phyloP scores from a whole-genome alignment of 192 early-diverging fungal species.

The Coemansia sp. region DNA sequence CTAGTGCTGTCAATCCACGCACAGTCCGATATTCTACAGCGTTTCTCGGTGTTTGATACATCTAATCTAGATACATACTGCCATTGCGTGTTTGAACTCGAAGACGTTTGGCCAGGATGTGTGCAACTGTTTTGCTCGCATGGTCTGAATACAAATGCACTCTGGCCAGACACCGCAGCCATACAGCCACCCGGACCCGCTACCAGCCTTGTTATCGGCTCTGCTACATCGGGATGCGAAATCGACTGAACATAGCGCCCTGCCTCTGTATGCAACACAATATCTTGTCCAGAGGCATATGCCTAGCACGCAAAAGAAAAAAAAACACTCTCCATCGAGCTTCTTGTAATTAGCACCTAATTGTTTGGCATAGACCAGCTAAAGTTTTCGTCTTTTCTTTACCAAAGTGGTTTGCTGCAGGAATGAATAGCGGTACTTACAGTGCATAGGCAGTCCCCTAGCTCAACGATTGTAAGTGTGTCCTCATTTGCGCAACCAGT shows the following conservation, averaged over 20 bases:
- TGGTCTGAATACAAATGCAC: conserved; percentile 20
- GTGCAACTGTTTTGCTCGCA: background rate
- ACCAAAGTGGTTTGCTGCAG: background rate
- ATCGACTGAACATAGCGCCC: conserved; percentile 36
- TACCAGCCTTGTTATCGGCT: conserved; percentile 17
- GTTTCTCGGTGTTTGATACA: background rate
- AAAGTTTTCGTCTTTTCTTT: too few relatives aligned
- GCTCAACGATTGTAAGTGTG: conserved; percentile 18
- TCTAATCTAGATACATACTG: conserved; percentile 10
- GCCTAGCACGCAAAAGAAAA: conserved; percentile 9
- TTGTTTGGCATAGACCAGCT: too few relatives aligned
- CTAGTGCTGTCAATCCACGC: conserved; percentile 22
- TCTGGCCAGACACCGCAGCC: conserved; percentile 19
- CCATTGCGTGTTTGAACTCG: conserved; percentile 10
- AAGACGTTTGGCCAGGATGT: background rate
- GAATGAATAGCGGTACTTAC: conserved; percentile 16
- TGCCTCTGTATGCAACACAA: conserved; percentile 29
- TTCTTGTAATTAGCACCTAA: too few relatives aligned
- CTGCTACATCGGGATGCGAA: conserved; percentile 14
- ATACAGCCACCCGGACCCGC: conserved; percentile 18
- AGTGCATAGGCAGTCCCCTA: conserved; percentile 27
- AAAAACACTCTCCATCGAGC: too few relatives aligned
- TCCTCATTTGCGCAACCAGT: conserved; percentile 48
- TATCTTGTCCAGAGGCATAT: conserved; percentile 46
- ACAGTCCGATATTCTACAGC: conserved; percentile 7